Percentiles rank a stretch among this genome's conserved stretches.
These are phyloP conservation scores for Fagus sylvatica DNA, from an alignment of 306 rosid genomes.

Conservation along the genomic window DNA sequence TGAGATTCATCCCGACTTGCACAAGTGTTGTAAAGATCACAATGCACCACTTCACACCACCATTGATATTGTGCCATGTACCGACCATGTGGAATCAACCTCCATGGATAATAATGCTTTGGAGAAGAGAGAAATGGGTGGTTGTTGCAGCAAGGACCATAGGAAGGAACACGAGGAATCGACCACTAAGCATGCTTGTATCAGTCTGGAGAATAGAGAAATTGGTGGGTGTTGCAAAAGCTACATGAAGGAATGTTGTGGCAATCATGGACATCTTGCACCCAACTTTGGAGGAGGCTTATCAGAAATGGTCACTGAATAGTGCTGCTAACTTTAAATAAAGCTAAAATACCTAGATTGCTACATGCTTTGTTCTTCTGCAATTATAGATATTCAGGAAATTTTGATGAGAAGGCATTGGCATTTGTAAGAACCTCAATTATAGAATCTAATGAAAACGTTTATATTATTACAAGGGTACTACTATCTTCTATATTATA, in stretches of 20 bases:
- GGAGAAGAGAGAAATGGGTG: slow-evolving; percentile 19
- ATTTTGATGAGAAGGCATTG: slow-evolving; percentile 8
- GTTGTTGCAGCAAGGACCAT: slow-evolving; percentile 34
- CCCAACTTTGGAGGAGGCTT: slow-evolving; percentile 50
- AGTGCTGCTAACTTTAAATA: slow-evolving; percentile 22
- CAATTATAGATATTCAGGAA: slow-evolving; percentile 1
- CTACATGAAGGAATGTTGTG: slow-evolving; percentile 80
- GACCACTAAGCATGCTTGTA: slow-evolving; percentile 37
- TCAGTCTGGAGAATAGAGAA: slow-evolving; percentile 56
- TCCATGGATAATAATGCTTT: background rate
- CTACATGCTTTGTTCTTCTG: slow-evolving; percentile 20
- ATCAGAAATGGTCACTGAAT: slow-evolving; percentile 65
- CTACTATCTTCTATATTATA: too few relatives aligned
- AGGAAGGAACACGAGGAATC: slow-evolving; percentile 28
- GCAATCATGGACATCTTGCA: slow-evolving; percentile 46
- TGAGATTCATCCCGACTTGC: slow-evolving; percentile 19
- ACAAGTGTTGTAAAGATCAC: slow-evolving; percentile 15
- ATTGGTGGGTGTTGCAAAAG: slow-evolving; percentile 75
- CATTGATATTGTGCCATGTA: slow-evolving; percentile 46
- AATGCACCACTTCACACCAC: slow-evolving; percentile 6
- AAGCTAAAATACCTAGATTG: slow-evolving; percentile 6
- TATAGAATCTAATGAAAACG: background rate
- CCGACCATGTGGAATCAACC: slow-evolving; percentile 24
- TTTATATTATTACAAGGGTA: background rate
- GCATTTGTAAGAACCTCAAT: background rate